Evolutionary conservation across 192 early-diverging fungal species (phyloP).

Genomic region (Umbelopsis sp.): DNA sequence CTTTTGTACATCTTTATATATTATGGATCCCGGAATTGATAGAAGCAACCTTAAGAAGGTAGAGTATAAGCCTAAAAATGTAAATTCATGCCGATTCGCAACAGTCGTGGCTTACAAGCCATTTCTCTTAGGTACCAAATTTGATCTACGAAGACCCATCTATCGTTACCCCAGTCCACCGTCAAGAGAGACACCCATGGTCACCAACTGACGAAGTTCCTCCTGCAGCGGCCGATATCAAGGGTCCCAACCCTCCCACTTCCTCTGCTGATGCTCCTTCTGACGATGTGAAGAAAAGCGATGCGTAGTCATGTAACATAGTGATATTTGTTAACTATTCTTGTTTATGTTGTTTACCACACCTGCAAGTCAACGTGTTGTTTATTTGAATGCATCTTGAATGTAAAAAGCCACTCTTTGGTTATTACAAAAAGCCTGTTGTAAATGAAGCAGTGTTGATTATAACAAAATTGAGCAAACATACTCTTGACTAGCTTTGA

Average conservation of each 20-base stretch:
- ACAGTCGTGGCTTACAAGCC: not conserved
- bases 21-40: constrained; percentile 14
- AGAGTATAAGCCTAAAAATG: not conserved
- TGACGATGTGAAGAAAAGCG: not conserved
- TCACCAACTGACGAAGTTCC: not conserved
- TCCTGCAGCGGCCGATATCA: not conserved
- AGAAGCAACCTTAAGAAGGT: constrained; percentile 17
- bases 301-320: not conserved
- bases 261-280: not conserved
- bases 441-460: too few relatives aligned
- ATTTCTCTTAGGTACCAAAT: not conserved
- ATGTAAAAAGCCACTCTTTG: too few relatives aligned
- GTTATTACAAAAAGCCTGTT: too few relatives aligned
- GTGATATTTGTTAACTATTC: too few relatives aligned
- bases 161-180: constrained; percentile 12
- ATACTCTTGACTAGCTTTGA: too few relatives aligned
- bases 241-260: not conserved
- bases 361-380: too few relatives aligned
- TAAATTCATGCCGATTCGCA: not conserved
- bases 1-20: not conserved
- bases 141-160: constrained; percentile 15
- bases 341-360: too few relatives aligned
- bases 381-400: too few relatives aligned
- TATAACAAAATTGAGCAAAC: too few relatives aligned
- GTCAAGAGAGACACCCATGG: constrained; percentile 4